Evolutionary conservation across 192 early-diverging fungal species (phyloP), one percentile per base, ranked within the genome.

Genomic region (Coemansia erecta): DNA sequence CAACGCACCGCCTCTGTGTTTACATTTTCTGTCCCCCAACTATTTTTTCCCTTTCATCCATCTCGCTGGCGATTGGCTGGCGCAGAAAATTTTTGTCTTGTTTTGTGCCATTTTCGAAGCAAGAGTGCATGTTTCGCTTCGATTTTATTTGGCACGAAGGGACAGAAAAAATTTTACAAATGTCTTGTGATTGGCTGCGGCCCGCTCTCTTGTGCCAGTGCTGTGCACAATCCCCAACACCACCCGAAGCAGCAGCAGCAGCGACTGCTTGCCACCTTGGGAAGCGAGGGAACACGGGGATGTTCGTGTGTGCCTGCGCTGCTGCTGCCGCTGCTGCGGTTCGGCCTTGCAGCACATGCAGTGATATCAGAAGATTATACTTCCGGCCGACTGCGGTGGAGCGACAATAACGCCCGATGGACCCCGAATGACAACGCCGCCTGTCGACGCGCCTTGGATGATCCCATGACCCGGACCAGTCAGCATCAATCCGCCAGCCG

Each of bases 401-500:
- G 48, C 56, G n/a, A 65, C 37, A 53, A 65, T 65, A 17, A 40
- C 35, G 56, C 63, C 63, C 2, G 63, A 65, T 4, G 63, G 63
- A 1, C 63, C 63, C 7, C 21, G 46, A 39, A 64, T 64, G 37
- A 64, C 46, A 37, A 54, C 54, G 8, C 54, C 63, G 40, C 48
- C 18, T 15, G 54, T 65, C 24, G 55, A 58, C 1, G 63, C 63
- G 33, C 63, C 54, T 19, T 65, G 63, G n/a, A 65, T 57, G 9
- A 58, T 45, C 18, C 63, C 63, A 14, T 65, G 63, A 4, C 63
- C 63, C 19, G 40, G 31, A 9, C 63, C 63, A 7, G 63, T 58
- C 11, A 48, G 24, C 3, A 58, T 65, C 13, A 43, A 44, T 10
- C 63, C 63, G 41, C 63, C 63, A 15, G 63, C 33, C 18, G 43